Conservation (phyloP, 2,329 filamentous ascomycete species). For the Penicillium sp. region DNA sequence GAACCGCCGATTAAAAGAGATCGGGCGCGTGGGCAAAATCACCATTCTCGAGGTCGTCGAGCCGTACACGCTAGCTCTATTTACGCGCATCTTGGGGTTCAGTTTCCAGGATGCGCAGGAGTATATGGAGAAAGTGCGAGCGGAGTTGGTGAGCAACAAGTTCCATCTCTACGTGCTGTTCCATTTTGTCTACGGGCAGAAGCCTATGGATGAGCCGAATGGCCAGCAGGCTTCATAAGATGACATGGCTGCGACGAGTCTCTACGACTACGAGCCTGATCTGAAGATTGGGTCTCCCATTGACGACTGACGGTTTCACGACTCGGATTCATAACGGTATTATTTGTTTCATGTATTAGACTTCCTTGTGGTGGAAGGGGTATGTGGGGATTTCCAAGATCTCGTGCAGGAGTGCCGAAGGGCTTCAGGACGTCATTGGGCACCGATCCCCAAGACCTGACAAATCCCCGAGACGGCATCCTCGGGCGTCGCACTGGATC, state of each 20-base stretch:
- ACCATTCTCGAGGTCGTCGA: conserved; percentile 34
- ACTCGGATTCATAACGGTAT: conserved; percentile 13
- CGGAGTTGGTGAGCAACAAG: conserved; percentile 24
- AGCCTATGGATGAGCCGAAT: conserved; percentile 21
- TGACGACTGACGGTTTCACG: conserved; percentile 14
- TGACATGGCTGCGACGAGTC: not conserved
- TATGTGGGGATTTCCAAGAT: not conserved
- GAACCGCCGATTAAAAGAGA: conserved; percentile 33
- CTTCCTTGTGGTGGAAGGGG: not conserved
- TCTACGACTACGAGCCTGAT: not conserved
- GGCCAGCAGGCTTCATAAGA: conserved; percentile 2
- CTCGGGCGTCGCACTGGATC: conserved; percentile 27
- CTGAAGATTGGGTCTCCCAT: not conserved
- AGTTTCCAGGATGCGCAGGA: conserved; percentile 31
- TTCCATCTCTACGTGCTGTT: conserved; percentile 31
- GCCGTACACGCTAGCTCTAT: conserved; percentile 40
- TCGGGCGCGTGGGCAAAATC: conserved; percentile 33
- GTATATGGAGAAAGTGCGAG: conserved; percentile 29
- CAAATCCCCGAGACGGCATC: conserved; percentile 29
- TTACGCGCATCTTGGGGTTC: conserved; percentile 38
- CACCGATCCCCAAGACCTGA: conserved; percentile 21
- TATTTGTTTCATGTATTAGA: conserved; percentile 5
- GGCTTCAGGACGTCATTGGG: not conserved
- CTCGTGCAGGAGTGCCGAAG: not conserved
- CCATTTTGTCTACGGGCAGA: conserved; percentile 35